phyloP scores from a whole-genome alignment of 768 basidiomycete species.

The Galerina marginata region DNA sequence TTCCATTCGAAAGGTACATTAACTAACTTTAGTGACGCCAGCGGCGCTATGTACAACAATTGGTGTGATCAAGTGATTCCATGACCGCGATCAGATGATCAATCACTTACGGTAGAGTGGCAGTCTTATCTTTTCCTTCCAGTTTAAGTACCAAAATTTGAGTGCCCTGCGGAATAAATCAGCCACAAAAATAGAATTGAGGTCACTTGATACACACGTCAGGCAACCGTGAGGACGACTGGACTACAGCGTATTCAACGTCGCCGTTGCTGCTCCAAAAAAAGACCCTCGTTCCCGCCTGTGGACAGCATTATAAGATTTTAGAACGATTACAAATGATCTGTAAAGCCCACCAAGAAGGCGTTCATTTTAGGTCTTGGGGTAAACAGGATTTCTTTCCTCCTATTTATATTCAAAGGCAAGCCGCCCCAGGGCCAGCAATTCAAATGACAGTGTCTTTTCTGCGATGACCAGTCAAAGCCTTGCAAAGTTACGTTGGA shows the following conservation, averaged over 20 bases:
- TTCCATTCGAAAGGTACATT: background rate
- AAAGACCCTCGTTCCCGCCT: conserved; percentile 73
- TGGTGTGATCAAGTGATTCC: background rate
- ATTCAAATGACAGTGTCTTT: too few relatives aligned
- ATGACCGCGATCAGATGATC: background rate
- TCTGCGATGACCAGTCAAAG: too few relatives aligned
- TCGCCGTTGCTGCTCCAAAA: conserved; percentile 63
- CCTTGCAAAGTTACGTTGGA: too few relatives aligned
- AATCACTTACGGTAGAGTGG: background rate
- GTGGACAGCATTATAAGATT: background rate
- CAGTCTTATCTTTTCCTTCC: background rate
- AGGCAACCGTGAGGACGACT: conserved; percentile 51
- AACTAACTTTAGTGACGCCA: conserved; percentile 5
- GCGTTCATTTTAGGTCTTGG: too few relatives aligned
- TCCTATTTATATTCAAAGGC: too few relatives aligned
- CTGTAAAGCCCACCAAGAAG: too few relatives aligned
- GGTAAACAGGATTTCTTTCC: too few relatives aligned
- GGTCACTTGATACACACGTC: conserved; percentile 50
- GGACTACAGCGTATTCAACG: conserved; percentile 64
- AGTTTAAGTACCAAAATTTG: conserved; percentile 3
- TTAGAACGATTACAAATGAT: too few relatives aligned
- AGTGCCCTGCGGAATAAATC: background rate
- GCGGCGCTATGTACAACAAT: background rate
- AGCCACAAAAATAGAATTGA: background rate
- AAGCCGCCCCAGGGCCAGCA: too few relatives aligned